Evolutionary conservation across 1,284 basidiomycete genomes (phyloP).

Genomic region (Ceratobasidium papillatum): DNA sequence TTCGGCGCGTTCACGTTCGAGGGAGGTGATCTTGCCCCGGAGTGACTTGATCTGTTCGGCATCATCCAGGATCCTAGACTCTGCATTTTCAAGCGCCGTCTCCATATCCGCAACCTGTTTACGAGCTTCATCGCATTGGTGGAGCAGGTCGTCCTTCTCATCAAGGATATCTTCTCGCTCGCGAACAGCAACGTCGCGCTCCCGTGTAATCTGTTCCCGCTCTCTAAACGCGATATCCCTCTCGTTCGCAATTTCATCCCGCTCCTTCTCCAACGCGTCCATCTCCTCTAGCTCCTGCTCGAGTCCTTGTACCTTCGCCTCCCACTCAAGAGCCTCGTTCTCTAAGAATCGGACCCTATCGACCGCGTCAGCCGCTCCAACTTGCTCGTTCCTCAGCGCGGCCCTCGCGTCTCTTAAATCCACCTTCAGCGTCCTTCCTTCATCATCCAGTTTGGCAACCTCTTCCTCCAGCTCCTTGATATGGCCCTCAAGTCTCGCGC

Average conservation of each 20-base stretch:
- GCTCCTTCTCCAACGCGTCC: slow-evolving; percentile 52
- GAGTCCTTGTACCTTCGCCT: slow-evolving; percentile 68
- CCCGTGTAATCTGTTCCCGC: slow-evolving; percentile 67
- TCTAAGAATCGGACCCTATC: slow-evolving; percentile 12
- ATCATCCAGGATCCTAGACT: slow-evolving; percentile 61
- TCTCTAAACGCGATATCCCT: slow-evolving; percentile 18
- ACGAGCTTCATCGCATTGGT: slow-evolving; percentile 58
- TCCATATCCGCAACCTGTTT: slow-evolving; percentile 65
- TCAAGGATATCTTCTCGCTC: slow-evolving; percentile 60
- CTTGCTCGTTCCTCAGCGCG: slow-evolving; percentile 34
- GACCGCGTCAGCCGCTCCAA: slow-evolving; percentile 6
- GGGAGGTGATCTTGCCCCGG: slow-evolving; percentile 60
- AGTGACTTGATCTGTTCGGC: slow-evolving; percentile 64
- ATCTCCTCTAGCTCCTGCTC: slow-evolving; percentile 65
- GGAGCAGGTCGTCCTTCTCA: slow-evolving; percentile 58
- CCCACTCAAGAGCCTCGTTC: slow-evolving; percentile 44
- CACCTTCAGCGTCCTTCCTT: slow-evolving; percentile 54
- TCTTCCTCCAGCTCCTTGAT: slow-evolving; percentile 24
- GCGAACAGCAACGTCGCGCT: slow-evolving; percentile 69
- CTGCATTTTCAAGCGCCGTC: slow-evolving; percentile 67
- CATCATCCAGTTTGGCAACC: slow-evolving; percentile 22
- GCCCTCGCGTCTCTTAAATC: slow-evolving; percentile 35
- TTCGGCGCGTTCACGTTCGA: slow-evolving; percentile 57
- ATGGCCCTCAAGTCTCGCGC: slow-evolving; percentile 13
- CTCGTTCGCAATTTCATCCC: slow-evolving; percentile 57